Conservation (phyloP, 768 basidiomycete genomes). For the Phaeotremella skinneri region DNA sequence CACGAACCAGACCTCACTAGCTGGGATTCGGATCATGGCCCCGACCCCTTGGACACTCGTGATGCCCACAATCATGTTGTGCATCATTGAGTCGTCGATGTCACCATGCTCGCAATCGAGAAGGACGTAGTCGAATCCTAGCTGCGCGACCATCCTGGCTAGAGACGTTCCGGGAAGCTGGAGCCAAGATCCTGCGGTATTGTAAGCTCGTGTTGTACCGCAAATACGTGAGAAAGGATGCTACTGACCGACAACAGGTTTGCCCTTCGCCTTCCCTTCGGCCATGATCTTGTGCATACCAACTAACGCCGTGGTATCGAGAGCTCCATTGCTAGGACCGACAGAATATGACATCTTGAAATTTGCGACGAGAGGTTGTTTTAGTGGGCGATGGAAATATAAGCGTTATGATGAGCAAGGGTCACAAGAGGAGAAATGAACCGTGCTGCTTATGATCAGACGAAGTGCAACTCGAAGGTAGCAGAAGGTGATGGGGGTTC, state of each 20-base stretch:
- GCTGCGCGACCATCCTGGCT: conserved; percentile 26
- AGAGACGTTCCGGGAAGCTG: conserved; percentile 28
- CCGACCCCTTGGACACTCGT: conserved; percentile 17
- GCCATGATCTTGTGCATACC: conserved; percentile 22
- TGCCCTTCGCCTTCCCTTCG: conserved; percentile 11
- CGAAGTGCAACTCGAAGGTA: too few species aligned
- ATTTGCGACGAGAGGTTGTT: too few species aligned
- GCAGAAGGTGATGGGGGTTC: too few species aligned
- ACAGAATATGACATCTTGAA: too few species aligned
- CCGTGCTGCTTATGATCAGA: too few species aligned
- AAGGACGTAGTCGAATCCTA: conserved; percentile 30
- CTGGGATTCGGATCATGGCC: conserved; percentile 40
- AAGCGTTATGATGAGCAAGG: too few species aligned
- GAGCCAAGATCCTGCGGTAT: conserved; percentile 21
- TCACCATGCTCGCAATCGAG: conserved; percentile 34
- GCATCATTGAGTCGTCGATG: conserved; percentile 41
- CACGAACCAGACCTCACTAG: conserved; percentile 29
- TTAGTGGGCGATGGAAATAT: too few species aligned
- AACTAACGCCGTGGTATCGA: neutral
- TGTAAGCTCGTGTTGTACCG: neutral
- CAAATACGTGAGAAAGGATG: neutral
- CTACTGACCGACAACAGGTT: conserved; percentile 19
- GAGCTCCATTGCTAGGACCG: too few species aligned
- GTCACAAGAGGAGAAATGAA: too few species aligned
- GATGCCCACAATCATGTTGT: conserved; percentile 33